phyloP scores from a whole-genome alignment of 352 stramenopile species.

The Pythium rhizo-oryzae region DNA sequence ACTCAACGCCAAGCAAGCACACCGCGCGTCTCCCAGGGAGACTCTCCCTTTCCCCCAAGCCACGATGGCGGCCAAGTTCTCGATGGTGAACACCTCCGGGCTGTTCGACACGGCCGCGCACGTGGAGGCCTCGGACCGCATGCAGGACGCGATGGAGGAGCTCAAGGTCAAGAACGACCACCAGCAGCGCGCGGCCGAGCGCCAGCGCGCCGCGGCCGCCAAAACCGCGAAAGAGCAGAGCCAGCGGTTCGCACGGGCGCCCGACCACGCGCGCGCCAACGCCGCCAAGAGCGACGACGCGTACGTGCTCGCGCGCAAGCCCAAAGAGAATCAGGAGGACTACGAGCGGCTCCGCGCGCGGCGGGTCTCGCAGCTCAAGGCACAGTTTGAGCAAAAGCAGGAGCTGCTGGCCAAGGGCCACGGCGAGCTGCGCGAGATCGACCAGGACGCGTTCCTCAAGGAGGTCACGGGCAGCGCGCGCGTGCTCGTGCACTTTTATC shows the following conservation, averaged over 20 bases:
- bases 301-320: conserved; percentile 22
- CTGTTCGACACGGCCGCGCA: conserved; percentile 76
- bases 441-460: conserved; percentile 95
- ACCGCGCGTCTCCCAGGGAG: too few species aligned
- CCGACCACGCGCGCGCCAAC: conserved; percentile 31
- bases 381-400: conserved; percentile 62
- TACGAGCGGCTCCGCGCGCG: conserved; percentile 77
- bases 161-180: conserved; percentile 65
- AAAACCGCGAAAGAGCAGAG: conserved; percentile 26
- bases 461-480: conserved; percentile 90
- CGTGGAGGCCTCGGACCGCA: conserved; percentile 68
- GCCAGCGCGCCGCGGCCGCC: background rate
- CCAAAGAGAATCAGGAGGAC: conserved; percentile 39
- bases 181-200: conserved; percentile 30
- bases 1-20: too few species aligned
- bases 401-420: conserved; percentile 69
- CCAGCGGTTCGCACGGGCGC: conserved; percentile 26
- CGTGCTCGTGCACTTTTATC: conserved; percentile 95
- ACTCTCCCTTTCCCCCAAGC: too few species aligned
- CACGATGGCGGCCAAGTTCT: conserved; percentile 80
- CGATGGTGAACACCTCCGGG: conserved; percentile 72
- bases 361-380: conserved; percentile 76
- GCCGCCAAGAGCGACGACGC: conserved; percentile 22
- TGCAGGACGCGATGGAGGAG: conserved; percentile 75
- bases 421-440: conserved; percentile 90